These are phyloP conservation scores for Coemansia sp. DNA, from an alignment of 192 early-diverging fungal species.

Conservation along the genomic window DNA sequence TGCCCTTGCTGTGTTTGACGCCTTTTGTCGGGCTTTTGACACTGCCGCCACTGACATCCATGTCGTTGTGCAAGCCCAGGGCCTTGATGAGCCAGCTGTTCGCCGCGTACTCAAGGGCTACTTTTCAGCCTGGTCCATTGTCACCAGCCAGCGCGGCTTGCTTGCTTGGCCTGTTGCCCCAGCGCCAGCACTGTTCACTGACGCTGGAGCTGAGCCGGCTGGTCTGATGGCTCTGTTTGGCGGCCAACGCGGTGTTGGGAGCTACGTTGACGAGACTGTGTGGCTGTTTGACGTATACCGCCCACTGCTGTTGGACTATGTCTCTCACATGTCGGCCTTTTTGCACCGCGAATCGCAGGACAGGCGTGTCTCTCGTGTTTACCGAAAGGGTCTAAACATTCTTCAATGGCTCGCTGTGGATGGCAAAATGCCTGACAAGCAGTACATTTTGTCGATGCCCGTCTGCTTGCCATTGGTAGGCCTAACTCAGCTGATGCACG, in stretches of 20 bases:
- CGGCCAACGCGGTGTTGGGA: slow-evolving; percentile 84
- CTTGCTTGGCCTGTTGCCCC: neutral
- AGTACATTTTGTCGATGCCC: slow-evolving; percentile 65
- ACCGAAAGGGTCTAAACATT: slow-evolving; percentile 69
- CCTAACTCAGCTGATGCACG: slow-evolving; percentile 80
- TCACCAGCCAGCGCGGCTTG: neutral
- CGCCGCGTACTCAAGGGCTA: slow-evolving; percentile 17
- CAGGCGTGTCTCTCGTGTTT: slow-evolving; percentile 50
- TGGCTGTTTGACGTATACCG: slow-evolving; percentile 70
- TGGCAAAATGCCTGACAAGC: slow-evolving; percentile 63
- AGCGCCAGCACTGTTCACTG: slow-evolving; percentile 16
- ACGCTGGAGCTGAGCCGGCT: slow-evolving; percentile 45
- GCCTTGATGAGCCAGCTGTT: neutral
- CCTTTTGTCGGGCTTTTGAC: neutral
- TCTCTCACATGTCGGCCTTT: slow-evolving; percentile 68
- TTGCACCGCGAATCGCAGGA: slow-evolving; percentile 55
- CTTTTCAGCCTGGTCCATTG: slow-evolving; percentile 10
- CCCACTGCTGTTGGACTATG: slow-evolving; percentile 63
- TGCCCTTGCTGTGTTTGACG: slow-evolving; percentile 1
- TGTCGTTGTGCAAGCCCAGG: neutral
- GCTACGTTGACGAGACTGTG: slow-evolving; percentile 77
- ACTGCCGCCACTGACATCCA: slow-evolving; percentile 9
- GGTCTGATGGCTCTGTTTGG: slow-evolving; percentile 83
- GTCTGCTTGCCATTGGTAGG: slow-evolving; percentile 81
- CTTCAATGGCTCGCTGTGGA: slow-evolving; percentile 71